A percentile compares a stretch with the other conserved stretches of the same genome.
Conservation (phyloP, 108 stramenopile species). For the Nannochloropsis gaditana region DNA sequence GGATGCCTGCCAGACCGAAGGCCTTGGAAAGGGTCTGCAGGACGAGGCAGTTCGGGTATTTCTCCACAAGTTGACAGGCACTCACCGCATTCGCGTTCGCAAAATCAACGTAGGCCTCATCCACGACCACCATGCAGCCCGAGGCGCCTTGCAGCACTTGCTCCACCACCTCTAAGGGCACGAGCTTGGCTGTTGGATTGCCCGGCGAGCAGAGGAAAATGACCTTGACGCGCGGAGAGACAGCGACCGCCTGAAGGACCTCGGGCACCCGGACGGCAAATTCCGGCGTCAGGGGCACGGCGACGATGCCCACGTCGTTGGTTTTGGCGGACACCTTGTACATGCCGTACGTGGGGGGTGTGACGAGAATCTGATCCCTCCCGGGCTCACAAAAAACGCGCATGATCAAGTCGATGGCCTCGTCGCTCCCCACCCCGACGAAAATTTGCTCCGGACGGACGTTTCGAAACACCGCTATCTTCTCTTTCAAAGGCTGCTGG, state of each 20-base stretch:
- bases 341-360: slow-evolving; percentile 95
- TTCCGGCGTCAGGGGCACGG: slow-evolving; percentile 43
- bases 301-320: slow-evolving; percentile 73
- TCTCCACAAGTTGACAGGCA: slow-evolving; percentile 59
- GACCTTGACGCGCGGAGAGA: slow-evolving; percentile 67
- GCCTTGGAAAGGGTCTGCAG: slow-evolving; percentile 91
- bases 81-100: slow-evolving; percentile 40
- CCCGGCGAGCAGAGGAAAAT: slow-evolving; percentile 89
- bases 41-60: slow-evolving; percentile 70
- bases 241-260: slow-evolving; percentile 40
- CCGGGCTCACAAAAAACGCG: slow-evolving; percentile 85
- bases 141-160: slow-evolving; percentile 57
- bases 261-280: slow-evolving; percentile 34
- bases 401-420: slow-evolving; percentile 91
- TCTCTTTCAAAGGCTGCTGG: slow-evolving; percentile 67
- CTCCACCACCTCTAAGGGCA: slow-evolving; percentile 67
- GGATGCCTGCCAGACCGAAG: slow-evolving; percentile 90
- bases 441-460: slow-evolving; percentile 76
- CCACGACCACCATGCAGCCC: slow-evolving; percentile 76
- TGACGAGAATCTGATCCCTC: slow-evolving; percentile 61
- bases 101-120: slow-evolving; percentile 94
- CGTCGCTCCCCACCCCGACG: slow-evolving; percentile 90
- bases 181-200: slow-evolving; percentile 81
- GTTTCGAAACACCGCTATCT: slow-evolving; percentile 62
- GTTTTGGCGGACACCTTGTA: slow-evolving; percentile 86